phyloP scores from a whole-genome alignment of 2,329 filamentous ascomycete genomes.

The Curvularia spicifera region DNA sequence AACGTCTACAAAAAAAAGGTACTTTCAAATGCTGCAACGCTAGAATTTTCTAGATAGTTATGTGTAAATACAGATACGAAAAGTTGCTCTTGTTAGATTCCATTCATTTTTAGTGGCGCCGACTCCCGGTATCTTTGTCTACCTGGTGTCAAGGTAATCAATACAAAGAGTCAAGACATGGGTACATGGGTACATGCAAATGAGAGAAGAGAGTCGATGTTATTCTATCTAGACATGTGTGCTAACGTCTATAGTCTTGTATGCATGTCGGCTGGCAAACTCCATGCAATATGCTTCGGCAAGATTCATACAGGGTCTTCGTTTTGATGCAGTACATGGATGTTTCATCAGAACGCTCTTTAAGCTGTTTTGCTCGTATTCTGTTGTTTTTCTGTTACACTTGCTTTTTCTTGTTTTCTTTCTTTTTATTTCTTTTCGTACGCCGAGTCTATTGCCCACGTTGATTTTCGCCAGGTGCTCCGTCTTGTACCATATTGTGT shows the following conservation, averaged over 20 bases:
- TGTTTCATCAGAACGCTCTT: not conserved
- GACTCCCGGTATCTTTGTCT: too few relatives aligned
- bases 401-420: not conserved
- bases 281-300: not conserved
- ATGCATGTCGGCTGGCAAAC: not conserved
- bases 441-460: not conserved
- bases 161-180: not conserved
- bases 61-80: too few relatives aligned
- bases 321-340: not conserved
- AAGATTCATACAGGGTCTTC: not conserved
- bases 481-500: not conserved
- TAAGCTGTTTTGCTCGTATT: not conserved
- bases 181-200: not conserved
- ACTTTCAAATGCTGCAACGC: too few relatives aligned
- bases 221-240: not conserved
- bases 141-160: too few relatives aligned
- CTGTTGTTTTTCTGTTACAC: not conserved
- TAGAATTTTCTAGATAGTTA: too few relatives aligned
- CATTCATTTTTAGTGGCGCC: too few relatives aligned
- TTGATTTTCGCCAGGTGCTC: not conserved
- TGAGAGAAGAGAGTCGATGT: not conserved
- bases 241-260: not conserved
- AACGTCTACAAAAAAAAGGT: too few relatives aligned
- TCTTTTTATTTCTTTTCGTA: not conserved
- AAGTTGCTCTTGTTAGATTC: too few relatives aligned